Evolutionary conservation across 139 green algal genomes (phyloP).

Genomic region (Eudorina sp.): DNA sequence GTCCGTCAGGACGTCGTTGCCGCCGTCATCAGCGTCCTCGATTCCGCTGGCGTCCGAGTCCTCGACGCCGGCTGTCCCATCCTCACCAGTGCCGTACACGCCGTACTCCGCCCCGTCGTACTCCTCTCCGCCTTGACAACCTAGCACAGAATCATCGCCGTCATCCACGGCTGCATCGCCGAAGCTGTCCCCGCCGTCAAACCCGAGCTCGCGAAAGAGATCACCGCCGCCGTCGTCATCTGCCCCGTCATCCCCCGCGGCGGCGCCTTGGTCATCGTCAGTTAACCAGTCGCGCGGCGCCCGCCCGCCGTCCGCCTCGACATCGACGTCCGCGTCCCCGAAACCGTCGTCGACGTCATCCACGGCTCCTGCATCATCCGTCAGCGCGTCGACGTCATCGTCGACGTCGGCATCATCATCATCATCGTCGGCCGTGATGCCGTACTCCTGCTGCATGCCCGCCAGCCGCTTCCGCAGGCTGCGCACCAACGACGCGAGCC

Average conservation of each 20-base stretch:
- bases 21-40: background rate
- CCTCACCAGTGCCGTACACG: background rate
- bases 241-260: background rate
- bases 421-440: background rate
- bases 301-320: background rate
- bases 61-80: background rate
- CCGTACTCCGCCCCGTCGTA: background rate
- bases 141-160: background rate
- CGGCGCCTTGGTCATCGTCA: background rate
- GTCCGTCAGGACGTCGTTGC: background rate
- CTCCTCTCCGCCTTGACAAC: background rate
- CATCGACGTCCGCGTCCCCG: too few species aligned
- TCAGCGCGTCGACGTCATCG: background rate
- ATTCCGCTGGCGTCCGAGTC: background rate
- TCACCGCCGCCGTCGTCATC: background rate
- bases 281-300: background rate
- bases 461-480: slow-evolving; percentile 28
- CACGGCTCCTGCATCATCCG: background rate
- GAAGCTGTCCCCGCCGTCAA: too few species aligned
- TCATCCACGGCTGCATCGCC: too few species aligned
- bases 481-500: slow-evolving; percentile 24
- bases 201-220: too few species aligned
- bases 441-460: background rate
- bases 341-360: background rate
- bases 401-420: background rate